Conservation (phyloP, 768 basidiomycete genomes). For the Gymnopilus junonius region DNA sequence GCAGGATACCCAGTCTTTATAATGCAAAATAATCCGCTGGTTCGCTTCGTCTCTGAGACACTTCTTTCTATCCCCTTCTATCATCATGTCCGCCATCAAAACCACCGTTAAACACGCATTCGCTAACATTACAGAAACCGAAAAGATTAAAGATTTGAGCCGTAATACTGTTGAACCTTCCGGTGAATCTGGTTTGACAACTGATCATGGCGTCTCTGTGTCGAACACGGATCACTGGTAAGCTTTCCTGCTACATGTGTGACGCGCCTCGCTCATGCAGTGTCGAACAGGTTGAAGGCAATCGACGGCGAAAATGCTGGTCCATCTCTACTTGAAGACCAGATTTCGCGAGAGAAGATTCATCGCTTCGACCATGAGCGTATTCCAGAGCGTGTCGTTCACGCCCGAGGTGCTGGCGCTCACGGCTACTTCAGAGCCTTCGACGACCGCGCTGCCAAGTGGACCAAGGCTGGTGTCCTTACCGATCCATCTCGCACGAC, state of each 20-base stretch:
- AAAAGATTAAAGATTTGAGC: slow-evolving; percentile 39
- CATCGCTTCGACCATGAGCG: slow-evolving; percentile 87
- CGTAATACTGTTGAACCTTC: slow-evolving; percentile 36
- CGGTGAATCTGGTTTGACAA: slow-evolving; percentile 47
- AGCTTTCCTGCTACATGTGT: slow-evolving; percentile 13
- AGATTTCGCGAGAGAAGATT: slow-evolving; percentile 75
- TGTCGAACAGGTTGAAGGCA: slow-evolving; percentile 54
- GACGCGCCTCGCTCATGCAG: neutral
- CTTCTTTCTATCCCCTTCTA: neutral
- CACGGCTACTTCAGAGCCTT: slow-evolving; percentile 84
- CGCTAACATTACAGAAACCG: slow-evolving; percentile 28
- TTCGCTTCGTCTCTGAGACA: neutral
- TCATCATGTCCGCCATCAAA: slow-evolving; percentile 26
- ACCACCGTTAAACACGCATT: slow-evolving; percentile 28
- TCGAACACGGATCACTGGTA: slow-evolving; percentile 72
- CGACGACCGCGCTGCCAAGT: slow-evolving; percentile 69
- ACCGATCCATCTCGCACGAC: slow-evolving; percentile 76
- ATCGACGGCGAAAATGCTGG: slow-evolving; percentile 54
- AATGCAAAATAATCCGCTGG: slow-evolving; percentile 4
- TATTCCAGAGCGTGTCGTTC: slow-evolving; percentile 84
- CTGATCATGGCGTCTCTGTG: slow-evolving; percentile 63
- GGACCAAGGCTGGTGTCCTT: slow-evolving; percentile 71
- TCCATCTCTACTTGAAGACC: slow-evolving; percentile 79
- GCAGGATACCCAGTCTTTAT: neutral
- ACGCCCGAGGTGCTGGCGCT: slow-evolving; percentile 75